phyloP scores from a whole-genome alignment of 345 rosid species.

The Arabis hirsuta region DNA sequence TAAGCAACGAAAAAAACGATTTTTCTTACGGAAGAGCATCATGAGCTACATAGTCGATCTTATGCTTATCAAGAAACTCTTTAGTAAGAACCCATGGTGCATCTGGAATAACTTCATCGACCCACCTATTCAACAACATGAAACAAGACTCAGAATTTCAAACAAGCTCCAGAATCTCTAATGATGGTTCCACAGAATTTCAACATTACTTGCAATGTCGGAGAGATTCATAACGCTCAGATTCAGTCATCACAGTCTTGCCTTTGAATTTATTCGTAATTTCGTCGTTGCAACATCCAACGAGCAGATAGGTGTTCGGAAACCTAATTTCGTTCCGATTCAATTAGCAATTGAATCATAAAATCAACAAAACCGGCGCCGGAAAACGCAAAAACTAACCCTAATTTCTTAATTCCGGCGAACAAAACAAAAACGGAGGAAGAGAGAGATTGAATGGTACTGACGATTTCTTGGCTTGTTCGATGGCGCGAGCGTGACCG shows the following conservation, averaged over 20 bases:
- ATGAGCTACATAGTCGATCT: slow-evolving; percentile 70
- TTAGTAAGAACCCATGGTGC: slow-evolving; percentile 74
- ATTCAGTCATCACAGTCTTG: slow-evolving; percentile 72
- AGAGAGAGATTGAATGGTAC: neutral
- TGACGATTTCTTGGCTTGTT: slow-evolving; percentile 70
- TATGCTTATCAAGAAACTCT: slow-evolving; percentile 69
- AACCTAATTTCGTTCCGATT: slow-evolving; percentile 45
- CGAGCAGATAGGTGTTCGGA: slow-evolving; percentile 64
- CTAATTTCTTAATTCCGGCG: neutral
- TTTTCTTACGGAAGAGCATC: slow-evolving; percentile 67
- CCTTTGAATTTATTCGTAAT: slow-evolving; percentile 65
- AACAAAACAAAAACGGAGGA: neutral
- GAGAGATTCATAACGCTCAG: slow-evolving; percentile 70
- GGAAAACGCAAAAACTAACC: neutral
- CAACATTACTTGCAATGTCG: slow-evolving; percentile 66
- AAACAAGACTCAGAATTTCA: neutral
- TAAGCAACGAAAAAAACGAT: neutral
- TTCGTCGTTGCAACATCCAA: slow-evolving; percentile 76
- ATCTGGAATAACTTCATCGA: slow-evolving; percentile 77
- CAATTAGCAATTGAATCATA: slow-evolving; percentile 5
- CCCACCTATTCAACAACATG: slow-evolving; percentile 54
- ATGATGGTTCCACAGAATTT: neutral
- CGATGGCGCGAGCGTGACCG: slow-evolving; percentile 74
- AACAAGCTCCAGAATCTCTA: neutral
- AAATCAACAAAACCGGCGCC: neutral